Base-by-base conservation (phyloP, 2,329 filamentous ascomycete species). In the Aureobasidium sp. region DNA sequence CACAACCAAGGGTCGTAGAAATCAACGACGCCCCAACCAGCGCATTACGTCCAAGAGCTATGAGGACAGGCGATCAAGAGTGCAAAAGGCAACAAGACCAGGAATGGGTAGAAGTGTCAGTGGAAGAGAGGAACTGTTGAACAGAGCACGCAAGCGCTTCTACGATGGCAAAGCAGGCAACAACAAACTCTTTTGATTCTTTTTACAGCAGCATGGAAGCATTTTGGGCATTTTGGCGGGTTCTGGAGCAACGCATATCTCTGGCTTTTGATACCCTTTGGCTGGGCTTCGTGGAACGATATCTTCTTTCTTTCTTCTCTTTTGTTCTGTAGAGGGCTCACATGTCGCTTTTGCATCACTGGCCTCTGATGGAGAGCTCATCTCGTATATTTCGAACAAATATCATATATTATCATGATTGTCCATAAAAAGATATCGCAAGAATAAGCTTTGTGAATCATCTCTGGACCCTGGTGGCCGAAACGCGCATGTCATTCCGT, bases 191-290 rank as follows among this genome's bases (percentile, higher is more conserved):
- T 59, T 59, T 25, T 59, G 50, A 54, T 54, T 32, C 11, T 9
- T 41, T 42, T 34, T 32, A 15, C 37, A 27, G 50, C 16, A 55
- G 16, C 36, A 55, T 13, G 27, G 16, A 32, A n/a, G 41, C 54
- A 59, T 48, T 48, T 58, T 25, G 39, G 39, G 52, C 53, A 48
- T 37, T 34, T 32, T 32, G 37, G 30, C 42, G 27, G 37, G 3
- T 36, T 39, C 30, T 21, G 39, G 41, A 45, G 53, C 53, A 30
- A 47, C 29, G 53, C 39, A 34, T 47, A 45, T 57, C 21, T 58
- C 42, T 57, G 53, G 53, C 53, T 57, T 58, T 30, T 59, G 54
- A 59, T 59, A 59, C 54, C 54, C 54, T 48, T 48, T 44, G 53
- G 27, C 39, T 45, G 41, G 52, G 52, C n/a, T 47, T 36, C 13